Conservation (phyloP, 2,329 filamentous ascomycete species). For the Fusarium hainanense region DNA sequence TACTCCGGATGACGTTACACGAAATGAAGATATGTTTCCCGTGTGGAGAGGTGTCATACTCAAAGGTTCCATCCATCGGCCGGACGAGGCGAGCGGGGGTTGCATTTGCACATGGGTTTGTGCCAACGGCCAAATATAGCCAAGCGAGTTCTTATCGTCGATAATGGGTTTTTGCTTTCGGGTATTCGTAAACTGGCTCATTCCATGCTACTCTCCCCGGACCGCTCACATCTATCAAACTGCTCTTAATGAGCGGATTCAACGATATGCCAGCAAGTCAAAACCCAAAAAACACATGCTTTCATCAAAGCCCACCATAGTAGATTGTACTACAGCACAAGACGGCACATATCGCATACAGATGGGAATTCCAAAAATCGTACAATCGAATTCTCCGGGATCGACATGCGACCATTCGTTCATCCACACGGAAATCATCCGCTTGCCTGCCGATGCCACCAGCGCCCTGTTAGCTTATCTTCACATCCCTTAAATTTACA, state of each 20-base stretch:
- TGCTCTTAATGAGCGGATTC: neutral
- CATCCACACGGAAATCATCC: conserved; percentile 5
- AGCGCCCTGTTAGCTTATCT: neutral
- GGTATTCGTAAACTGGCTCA: neutral
- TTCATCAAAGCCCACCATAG: neutral
- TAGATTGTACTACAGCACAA: conserved; percentile 5
- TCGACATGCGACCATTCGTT: conserved; percentile 25
- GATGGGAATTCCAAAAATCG: conserved; percentile 12
- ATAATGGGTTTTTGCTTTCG: conserved; percentile 9
- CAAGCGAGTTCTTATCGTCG: conserved; percentile 10
- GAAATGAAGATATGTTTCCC: conserved; percentile 24
- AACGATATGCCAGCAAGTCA: neutral
- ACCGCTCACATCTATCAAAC: neutral
- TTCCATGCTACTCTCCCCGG: neutral
- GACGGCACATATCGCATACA: neutral
- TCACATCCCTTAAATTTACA: neutral
- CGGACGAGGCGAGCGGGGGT: conserved; percentile 24
- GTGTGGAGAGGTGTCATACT: conserved; percentile 31
- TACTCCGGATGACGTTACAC: conserved; percentile 33
- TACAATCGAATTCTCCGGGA: conserved; percentile 37
- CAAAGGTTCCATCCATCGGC: conserved; percentile 24
- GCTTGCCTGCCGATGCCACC: neutral
- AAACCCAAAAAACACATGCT: neutral
- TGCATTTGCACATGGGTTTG: conserved; percentile 22
- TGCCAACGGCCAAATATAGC: conserved; percentile 1